Base-by-base conservation (phyloP, 768 basidiomycete genomes). In the Mycena pura region DNA sequence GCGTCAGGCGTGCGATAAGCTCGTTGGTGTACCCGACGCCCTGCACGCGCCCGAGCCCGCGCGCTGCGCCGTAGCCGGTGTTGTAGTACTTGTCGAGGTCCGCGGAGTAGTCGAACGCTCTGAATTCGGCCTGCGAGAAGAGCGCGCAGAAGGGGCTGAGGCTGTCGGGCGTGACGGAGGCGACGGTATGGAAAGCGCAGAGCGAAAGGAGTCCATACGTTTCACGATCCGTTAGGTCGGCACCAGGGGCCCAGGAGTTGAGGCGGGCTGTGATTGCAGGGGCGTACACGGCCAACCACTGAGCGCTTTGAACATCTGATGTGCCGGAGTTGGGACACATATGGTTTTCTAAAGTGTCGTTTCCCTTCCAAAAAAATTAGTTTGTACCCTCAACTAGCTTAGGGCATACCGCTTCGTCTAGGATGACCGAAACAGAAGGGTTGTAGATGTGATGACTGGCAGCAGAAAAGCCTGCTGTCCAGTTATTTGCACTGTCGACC, bases 11-110 rank as follows among this genome's bases (percentile, higher is more conserved):
- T 0, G 92, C 91, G 21, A 96, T 72, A n/a, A 96, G 83, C 75
- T 96, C 94, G 71, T 94, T 95, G 69, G 92, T 80, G 71, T 91
- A 96, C 6, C 94, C 95, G 4, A 95, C 88, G 29, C 93, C 92
- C 70, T 92, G 91, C 7, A 93, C 86, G 5, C 78, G 87, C 2
- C 93, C 92, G 1, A 94, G 87, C 1, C 92, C 92, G 2, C 93
- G 87, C 2, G 72, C 65, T 61, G 86, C 85, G 4, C 92, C 92
- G 60, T 91, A 84, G 19, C 91, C 91, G 13, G 87, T 91, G 28
- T 80, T 79, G 72, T 95, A 93, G 70, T 86, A 95, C 72, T 94
- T 92, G 64, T 86, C 83, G 9, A 95, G 72, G 69, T 95, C 93
- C 3, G 82, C 81, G 45, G 77, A 80, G 69, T 93, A 92, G 64